Evolutionary conservation across 2,329 filamentous ascomycete species (phyloP).

Genomic region (Podosphaera leucotricha): DNA sequence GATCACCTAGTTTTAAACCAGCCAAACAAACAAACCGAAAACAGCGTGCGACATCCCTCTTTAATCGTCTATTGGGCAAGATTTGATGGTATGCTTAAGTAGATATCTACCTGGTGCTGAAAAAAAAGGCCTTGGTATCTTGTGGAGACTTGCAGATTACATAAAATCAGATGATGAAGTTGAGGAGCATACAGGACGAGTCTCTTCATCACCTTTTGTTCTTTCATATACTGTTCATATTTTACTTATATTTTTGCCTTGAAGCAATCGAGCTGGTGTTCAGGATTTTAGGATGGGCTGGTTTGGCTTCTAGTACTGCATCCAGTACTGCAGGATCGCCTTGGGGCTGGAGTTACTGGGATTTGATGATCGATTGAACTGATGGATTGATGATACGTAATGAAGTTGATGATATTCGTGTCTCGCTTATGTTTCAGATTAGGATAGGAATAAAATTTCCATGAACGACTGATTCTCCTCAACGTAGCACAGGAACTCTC

Average conservation of each 20-base stretch:
- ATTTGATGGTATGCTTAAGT: not conserved
- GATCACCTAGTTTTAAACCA: not conserved
- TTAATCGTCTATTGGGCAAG: not conserved
- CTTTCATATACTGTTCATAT: not conserved
- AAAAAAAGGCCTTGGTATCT: not conserved
- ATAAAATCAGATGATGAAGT: not conserved
- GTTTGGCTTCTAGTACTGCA: not conserved
- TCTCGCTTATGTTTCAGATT: not conserved
- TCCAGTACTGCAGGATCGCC: not conserved
- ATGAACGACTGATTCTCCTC: not conserved
- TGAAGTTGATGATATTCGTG: not conserved
- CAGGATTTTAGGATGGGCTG: not conserved
- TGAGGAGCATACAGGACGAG: not conserved
- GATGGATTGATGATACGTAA: not conserved
- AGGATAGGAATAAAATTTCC: not conserved
- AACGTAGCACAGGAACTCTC: too few species aligned
- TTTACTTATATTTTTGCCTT: not conserved
- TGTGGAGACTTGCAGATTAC: not conserved
- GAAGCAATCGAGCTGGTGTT: not conserved
- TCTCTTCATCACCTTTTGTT: not conserved
- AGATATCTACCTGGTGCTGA: not conserved
- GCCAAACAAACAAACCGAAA: not conserved
- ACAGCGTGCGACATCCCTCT: not conserved
- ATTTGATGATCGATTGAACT: not conserved
- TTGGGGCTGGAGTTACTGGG: not conserved